Conservation (phyloP, 352 stramenopile genomes). For the Lagenidium sp. region DNA sequence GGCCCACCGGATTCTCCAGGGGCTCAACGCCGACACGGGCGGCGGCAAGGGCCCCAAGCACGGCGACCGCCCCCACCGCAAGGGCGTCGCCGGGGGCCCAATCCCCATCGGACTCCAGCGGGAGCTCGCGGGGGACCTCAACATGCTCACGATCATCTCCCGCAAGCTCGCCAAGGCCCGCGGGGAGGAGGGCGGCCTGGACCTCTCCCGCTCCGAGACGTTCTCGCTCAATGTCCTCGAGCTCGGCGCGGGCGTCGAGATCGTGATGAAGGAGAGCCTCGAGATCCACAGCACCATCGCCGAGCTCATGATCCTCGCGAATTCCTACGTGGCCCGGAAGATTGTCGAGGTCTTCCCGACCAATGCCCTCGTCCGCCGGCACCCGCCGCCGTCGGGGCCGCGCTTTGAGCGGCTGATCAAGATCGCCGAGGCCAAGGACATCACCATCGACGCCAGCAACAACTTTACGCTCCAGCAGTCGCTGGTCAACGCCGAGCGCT, state of each 20-base stretch:
- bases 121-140: constrained; percentile 42
- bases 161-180: constrained; percentile 45
- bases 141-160: constrained; percentile 54
- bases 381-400: constrained; percentile 67
- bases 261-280: constrained; percentile 85
- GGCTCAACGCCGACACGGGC: constrained; percentile 45
- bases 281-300: constrained; percentile 93
- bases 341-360: constrained; percentile 78
- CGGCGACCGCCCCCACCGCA: constrained; percentile 4
- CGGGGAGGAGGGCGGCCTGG: constrained; percentile 56
- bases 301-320: constrained; percentile 93
- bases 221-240: constrained; percentile 78
- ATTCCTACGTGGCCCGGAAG: constrained; percentile 79
- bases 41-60: neutral
- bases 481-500: constrained; percentile 41
- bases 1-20: constrained; percentile 65
- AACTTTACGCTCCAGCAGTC: constrained; percentile 82
- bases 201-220: constrained; percentile 78
- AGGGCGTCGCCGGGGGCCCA: constrained; percentile 55
- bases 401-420: constrained; percentile 71
- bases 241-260: constrained; percentile 64
- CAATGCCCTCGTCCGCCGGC: constrained; percentile 80
- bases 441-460: constrained; percentile 67
- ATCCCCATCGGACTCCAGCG: constrained; percentile 47
- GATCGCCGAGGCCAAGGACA: constrained; percentile 54